Conservation (phyloP, 768 basidiomycete species). For the Paxillus rubicundulus region DNA sequence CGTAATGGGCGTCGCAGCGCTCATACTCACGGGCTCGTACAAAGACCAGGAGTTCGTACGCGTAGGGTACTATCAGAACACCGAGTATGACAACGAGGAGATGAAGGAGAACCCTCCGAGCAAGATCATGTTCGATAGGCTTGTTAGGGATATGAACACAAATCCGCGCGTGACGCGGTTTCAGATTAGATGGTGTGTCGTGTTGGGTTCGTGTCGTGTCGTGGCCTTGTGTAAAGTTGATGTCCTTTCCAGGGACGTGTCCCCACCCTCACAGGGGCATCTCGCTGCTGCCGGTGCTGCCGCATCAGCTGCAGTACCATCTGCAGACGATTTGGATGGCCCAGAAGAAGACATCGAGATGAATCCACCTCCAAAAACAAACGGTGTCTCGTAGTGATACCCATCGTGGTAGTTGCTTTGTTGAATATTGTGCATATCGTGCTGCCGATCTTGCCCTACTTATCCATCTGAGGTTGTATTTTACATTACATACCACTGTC, state of each 20-base stretch:
- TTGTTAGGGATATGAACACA: conserved; percentile 84
- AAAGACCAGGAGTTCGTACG: conserved; percentile 98
- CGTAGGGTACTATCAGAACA: conserved; percentile 99
- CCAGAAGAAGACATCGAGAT: conserved; percentile 30
- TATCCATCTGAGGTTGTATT: conserved; percentile 4
- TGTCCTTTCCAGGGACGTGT: conserved; percentile 54
- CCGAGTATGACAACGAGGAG: conserved; percentile 95
- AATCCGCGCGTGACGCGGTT: conserved; percentile 94
- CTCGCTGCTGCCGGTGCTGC: conserved; percentile 56
- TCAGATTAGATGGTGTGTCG: conserved; percentile 78
- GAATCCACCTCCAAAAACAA: conserved; percentile 18
- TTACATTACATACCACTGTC: conserved; percentile 12
- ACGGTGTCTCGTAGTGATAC: conserved; percentile 21
- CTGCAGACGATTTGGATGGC: conserved; percentile 62
- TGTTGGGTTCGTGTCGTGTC: background rate
- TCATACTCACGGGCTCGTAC: conserved; percentile 95
- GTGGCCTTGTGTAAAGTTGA: conserved; percentile 1
- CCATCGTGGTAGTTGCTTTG: background rate
- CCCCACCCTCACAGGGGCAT: conserved; percentile 45
- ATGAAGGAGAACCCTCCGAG: conserved; percentile 75
- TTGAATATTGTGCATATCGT: background rate
- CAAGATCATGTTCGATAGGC: conserved; percentile 67
- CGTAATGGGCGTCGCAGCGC: conserved; percentile 92
- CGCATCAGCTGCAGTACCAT: conserved; percentile 70
- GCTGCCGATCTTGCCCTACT: background rate